A percentile compares a stretch with the other conserved stretches of the same genome.
Conservation (phyloP, 495 filamentous ascomycete species). For the Penicillium odoratum region DNA sequence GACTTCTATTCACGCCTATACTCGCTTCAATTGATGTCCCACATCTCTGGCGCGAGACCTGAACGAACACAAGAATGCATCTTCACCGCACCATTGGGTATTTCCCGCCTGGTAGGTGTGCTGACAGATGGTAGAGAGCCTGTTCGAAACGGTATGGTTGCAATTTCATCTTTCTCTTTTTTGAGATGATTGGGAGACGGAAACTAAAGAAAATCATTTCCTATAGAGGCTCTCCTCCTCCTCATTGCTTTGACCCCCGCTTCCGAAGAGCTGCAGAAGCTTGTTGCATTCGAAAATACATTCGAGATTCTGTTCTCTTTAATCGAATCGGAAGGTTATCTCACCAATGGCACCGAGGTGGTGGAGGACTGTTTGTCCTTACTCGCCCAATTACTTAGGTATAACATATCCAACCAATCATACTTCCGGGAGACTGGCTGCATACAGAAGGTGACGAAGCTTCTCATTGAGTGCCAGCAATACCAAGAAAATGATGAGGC, state of each 20-base stretch:
- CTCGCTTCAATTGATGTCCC: slow-evolving; percentile 83
- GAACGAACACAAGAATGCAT: slow-evolving; percentile 97
- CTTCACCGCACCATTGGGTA: slow-evolving; percentile 81
- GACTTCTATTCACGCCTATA: slow-evolving; percentile 96
- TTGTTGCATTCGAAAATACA: slow-evolving; percentile 91
- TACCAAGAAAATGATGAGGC: slow-evolving; percentile 59
- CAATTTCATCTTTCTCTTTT: background rate
- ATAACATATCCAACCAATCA: slow-evolving; percentile 90
- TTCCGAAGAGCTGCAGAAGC: slow-evolving; percentile 84
- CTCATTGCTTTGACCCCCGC: slow-evolving; percentile 68
- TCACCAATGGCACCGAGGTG: slow-evolving; percentile 82
- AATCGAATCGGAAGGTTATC: slow-evolving; percentile 75
- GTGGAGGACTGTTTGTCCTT: slow-evolving; percentile 95
- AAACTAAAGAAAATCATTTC: slow-evolving; percentile 17
- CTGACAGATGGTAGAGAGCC: slow-evolving; percentile 87
- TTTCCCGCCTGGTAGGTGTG: slow-evolving; percentile 78
- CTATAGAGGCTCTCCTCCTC: slow-evolving; percentile 63
- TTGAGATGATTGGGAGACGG: background rate
- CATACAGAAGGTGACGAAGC: slow-evolving; percentile 66
- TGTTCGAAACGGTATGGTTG: slow-evolving; percentile 73
- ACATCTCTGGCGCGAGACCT: slow-evolving; percentile 81
- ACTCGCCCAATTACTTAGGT: slow-evolving; percentile 83
- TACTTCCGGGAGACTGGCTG: slow-evolving; percentile 91
- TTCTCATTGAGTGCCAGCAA: slow-evolving; percentile 65
- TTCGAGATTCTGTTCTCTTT: slow-evolving; percentile 85